A percentile compares a stretch with the other conserved stretches of the same genome.
phyloP scores from a whole-genome alignment of 2,329 filamentous ascomycete genomes.

The Mariannaea sp. region DNA sequence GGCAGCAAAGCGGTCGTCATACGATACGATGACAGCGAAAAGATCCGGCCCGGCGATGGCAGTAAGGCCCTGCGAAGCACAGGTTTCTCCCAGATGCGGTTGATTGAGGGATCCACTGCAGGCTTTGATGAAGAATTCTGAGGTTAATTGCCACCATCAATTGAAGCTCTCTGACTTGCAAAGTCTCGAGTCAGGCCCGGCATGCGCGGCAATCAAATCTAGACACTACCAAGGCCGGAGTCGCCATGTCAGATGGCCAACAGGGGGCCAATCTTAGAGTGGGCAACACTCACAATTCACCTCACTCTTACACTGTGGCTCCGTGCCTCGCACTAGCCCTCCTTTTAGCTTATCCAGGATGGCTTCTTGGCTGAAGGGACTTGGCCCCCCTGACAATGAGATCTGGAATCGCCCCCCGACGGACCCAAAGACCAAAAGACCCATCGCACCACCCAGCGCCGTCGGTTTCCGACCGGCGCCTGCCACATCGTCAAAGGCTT shows the following conservation, averaged over 20 bases:
- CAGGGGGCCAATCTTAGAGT: conserved; percentile 21
- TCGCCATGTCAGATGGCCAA: conserved; percentile 36
- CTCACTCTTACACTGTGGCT: neutral
- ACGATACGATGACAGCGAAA: conserved; percentile 35
- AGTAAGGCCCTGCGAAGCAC: neutral
- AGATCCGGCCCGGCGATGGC: conserved; percentile 24
- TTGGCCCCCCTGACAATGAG: conserved; percentile 28
- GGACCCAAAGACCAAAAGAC: conserved; percentile 29
- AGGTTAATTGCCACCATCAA: conserved; percentile 20
- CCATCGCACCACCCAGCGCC: conserved; percentile 40
- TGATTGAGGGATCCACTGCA: conserved; percentile 24
- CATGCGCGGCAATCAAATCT: conserved; percentile 28
- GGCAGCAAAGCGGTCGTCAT: conserved; percentile 32
- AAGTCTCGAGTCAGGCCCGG: conserved; percentile 32
- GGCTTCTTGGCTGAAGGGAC: conserved; percentile 6
- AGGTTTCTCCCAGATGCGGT: conserved; percentile 16
- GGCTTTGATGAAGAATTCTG: neutral
- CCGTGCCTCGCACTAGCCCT: conserved; percentile 33
- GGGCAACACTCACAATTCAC: conserved; percentile 16
- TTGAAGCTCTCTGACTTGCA: conserved; percentile 4
- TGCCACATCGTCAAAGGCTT: conserved; percentile 31
- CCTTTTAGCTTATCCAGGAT: conserved; percentile 29
- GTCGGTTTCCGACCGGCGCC: conserved; percentile 38
- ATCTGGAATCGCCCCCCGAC: conserved; percentile 37
- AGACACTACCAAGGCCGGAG: conserved; percentile 23